Conservation (phyloP, 331 rosid genomes). For the Quercus phellos region DNA sequence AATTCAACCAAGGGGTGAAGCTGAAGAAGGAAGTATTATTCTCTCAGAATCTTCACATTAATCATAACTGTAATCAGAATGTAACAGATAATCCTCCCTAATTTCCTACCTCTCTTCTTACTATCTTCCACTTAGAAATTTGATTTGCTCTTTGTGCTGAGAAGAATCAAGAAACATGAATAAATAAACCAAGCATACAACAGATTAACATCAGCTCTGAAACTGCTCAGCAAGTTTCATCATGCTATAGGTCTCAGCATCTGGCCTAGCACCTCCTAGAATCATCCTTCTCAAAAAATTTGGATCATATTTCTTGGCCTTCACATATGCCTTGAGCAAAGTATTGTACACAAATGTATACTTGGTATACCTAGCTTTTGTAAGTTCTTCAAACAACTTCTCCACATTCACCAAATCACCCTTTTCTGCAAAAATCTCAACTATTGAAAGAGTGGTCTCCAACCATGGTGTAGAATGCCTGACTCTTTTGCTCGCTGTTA, state of each 20-base stretch:
- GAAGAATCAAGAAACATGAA: not conserved
- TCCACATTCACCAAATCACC: slow-evolving; percentile 75
- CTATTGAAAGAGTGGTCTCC: slow-evolving; percentile 74
- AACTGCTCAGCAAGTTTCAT: slow-evolving; percentile 81
- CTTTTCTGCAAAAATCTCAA: slow-evolving; percentile 59
- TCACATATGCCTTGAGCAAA: slow-evolving; percentile 79
- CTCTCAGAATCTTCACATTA: not conserved
- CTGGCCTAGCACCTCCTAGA: slow-evolving; percentile 81
- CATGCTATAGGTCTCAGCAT: slow-evolving; percentile 83
- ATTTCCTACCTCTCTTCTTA: not conserved
- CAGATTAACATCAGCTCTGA: slow-evolving; percentile 33
- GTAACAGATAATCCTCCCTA: not conserved
- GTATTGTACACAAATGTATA: slow-evolving; percentile 79
- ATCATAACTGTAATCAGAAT: not conserved
- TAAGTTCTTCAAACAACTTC: slow-evolving; percentile 65
- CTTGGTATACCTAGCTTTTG: slow-evolving; percentile 64
- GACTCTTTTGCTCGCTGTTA: slow-evolving; percentile 39
- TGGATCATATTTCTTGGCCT: slow-evolving; percentile 76
- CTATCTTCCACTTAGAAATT: not conserved
- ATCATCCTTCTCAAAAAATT: slow-evolving; percentile 80
- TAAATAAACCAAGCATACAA: not conserved
- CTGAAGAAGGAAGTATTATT: too few relatives aligned
- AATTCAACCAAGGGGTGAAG: too few relatives aligned
- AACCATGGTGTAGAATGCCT: slow-evolving; percentile 86
- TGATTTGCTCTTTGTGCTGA: not conserved